Evolutionary conservation across 108 stramenopile species (phyloP).

Genomic region (Pseudonitzschia multiseries): DNA sequence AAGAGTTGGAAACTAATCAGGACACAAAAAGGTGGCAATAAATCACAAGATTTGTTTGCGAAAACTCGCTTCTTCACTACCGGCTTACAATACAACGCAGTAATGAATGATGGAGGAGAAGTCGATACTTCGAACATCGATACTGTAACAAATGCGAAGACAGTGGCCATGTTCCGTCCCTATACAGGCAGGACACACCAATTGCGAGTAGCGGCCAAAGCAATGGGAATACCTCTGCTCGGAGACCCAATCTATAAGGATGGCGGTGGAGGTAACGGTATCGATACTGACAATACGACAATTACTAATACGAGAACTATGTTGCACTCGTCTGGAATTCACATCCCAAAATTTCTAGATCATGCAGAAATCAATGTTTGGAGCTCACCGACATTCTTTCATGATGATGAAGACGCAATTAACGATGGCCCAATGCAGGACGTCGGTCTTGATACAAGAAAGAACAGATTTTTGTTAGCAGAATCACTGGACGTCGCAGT

Average conservation of each 20-base stretch:
- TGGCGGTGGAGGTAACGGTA: neutral
- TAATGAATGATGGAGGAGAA: neutral
- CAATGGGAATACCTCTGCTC: constrained; percentile 66
- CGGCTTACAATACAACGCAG: constrained; percentile 14
- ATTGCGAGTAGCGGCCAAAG: constrained; percentile 79
- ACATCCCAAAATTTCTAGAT: constrained; percentile 24
- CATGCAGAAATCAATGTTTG: constrained; percentile 15
- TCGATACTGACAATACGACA: neutral
- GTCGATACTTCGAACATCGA: constrained; percentile 24
- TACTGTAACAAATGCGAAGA: neutral
- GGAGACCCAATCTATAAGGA: constrained; percentile 71
- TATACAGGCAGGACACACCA: constrained; percentile 85
- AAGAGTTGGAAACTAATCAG: constrained; percentile 65
- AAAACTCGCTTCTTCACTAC: constrained; percentile 75
- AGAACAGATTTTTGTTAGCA: neutral
- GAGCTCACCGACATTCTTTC: constrained; percentile 20
- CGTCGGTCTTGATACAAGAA: neutral
- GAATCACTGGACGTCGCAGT: constrained; percentile 29
- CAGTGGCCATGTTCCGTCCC: constrained; percentile 55
- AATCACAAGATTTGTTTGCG: constrained; percentile 39
- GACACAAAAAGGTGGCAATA: constrained; percentile 25
- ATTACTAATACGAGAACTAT: constrained; percentile 10
- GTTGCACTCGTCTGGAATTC: constrained; percentile 30
- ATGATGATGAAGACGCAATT: neutral
- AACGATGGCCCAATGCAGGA: neutral